Evolutionary conservation across 2,329 filamentous ascomycete genomes (phyloP).

Genomic region (Aspergillus versicolor): DNA sequence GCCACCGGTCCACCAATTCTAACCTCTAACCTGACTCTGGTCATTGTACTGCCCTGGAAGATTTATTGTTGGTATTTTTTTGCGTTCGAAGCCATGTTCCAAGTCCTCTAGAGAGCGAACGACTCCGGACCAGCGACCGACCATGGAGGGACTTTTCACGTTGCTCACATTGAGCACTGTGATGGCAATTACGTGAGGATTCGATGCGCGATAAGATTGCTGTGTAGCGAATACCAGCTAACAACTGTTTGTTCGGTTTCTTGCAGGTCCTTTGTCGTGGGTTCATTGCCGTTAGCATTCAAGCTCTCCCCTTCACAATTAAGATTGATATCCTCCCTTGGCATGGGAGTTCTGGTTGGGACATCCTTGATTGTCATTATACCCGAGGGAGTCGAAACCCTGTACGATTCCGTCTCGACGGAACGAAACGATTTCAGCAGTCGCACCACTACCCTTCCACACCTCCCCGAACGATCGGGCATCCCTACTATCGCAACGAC

Average conservation of each 20-base stretch:
- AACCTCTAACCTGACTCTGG: background rate
- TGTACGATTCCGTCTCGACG: constrained; percentile 60
- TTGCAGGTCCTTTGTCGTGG: constrained; percentile 84
- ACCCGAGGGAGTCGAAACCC: constrained; percentile 89
- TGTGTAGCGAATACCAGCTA: constrained; percentile 10
- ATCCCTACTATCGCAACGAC: constrained; percentile 18
- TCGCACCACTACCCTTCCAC: constrained; percentile 25
- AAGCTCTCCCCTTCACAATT: constrained; percentile 82
- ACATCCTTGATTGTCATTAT: constrained; percentile 97
- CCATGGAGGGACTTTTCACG: constrained; percentile 63
- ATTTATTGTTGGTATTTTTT: background rate
- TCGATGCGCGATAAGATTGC: background rate
- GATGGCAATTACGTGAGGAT: constrained; percentile 63
- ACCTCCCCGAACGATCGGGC: constrained; percentile 28
- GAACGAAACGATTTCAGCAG: constrained; percentile 32
- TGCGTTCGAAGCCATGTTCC: constrained; percentile 28
- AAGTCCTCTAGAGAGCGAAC: constrained; percentile 27
- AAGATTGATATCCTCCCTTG: constrained; percentile 85
- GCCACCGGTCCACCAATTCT: background rate
- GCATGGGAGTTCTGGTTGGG: constrained; percentile 89
- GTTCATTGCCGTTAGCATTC: constrained; percentile 86
- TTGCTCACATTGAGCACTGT: constrained; percentile 64
- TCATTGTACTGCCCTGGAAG: background rate
- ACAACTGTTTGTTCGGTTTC: constrained; percentile 7
- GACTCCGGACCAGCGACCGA: constrained; percentile 37